Conservation (phyloP, 345 rosid genomes). For the Eucalyptus tenuipes region DNA sequence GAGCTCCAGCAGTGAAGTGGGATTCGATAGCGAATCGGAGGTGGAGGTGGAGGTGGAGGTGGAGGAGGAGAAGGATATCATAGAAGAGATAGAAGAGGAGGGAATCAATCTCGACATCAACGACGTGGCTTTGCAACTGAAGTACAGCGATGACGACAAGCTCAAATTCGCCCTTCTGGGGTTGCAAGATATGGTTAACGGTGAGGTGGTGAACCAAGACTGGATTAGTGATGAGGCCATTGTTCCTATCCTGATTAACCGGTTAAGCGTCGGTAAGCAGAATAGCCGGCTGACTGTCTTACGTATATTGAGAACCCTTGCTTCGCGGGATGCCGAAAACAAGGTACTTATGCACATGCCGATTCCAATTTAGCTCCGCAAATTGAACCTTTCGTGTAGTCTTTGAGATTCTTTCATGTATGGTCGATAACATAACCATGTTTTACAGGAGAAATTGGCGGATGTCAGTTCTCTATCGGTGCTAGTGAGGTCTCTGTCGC, state of each 20-base stretch:
- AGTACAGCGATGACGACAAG: conserved; percentile 39
- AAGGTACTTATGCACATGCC: conserved; percentile 20
- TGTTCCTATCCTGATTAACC: conserved; percentile 21
- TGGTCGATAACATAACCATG: not conserved
- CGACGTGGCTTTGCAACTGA: conserved; percentile 42
- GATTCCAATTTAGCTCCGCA: not conserved
- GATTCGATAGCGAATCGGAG: conserved; percentile 19
- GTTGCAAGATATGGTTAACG: conserved; percentile 13
- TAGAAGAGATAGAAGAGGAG: conserved; percentile 26
- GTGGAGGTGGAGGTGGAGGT: conserved; percentile 13
- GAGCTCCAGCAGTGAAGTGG: conserved; percentile 7
- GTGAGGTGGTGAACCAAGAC: conserved; percentile 14
- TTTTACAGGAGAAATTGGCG: conserved; percentile 54
- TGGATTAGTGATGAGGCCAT: conserved; percentile 38
- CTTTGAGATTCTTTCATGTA: not conserved
- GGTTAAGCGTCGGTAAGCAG: conserved; percentile 26
- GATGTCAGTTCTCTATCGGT: conserved; percentile 26
- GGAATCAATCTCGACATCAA: conserved; percentile 15
- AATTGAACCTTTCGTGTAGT: not conserved
- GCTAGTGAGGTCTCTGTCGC: conserved; percentile 51
- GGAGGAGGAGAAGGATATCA: conserved; percentile 1
- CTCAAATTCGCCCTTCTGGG: conserved; percentile 21
- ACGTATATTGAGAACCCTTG: conserved; percentile 32
- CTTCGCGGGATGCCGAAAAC: conserved; percentile 10
- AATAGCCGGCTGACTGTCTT: conserved; percentile 21